Percentiles rank a stretch among this genome's conserved stretches.
phyloP scores from a whole-genome alignment of 192 early-diverging fungal genomes.

The Rhizophagus clarus region DNA sequence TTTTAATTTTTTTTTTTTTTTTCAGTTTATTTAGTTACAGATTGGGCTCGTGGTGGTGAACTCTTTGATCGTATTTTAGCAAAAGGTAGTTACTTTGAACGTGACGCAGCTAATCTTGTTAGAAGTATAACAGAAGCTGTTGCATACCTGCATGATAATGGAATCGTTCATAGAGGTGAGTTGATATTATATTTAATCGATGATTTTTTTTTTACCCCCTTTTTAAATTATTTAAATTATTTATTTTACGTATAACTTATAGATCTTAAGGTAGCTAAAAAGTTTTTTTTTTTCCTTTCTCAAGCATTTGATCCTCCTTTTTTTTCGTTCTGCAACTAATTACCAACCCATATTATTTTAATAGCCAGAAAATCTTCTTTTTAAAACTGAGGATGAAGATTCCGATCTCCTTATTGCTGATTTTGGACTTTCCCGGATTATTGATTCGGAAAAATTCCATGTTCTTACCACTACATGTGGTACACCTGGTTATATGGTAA shows the following conservation, averaged over 20 bases:
- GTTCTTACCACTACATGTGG: constrained; percentile 72
- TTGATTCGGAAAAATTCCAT: constrained; percentile 60
- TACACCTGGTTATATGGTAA: constrained; percentile 81
- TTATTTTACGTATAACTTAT: background rate
- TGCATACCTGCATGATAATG: constrained; percentile 80
- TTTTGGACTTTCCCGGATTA: constrained; percentile 75
- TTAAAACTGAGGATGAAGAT: constrained; percentile 59
- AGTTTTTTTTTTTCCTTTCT: background rate
- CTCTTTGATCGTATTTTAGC: constrained; percentile 85
- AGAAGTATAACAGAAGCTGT: constrained; percentile 78
- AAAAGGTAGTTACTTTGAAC: constrained; percentile 72
- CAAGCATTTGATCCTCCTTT: background rate
- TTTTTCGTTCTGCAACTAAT: background rate
- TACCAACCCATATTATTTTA: constrained; percentile 19
- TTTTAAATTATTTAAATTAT: background rate
- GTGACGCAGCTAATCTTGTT: constrained; percentile 80
- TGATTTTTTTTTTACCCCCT: background rate
- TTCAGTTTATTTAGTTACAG: constrained; percentile 75
- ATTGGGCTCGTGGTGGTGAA: constrained; percentile 86
- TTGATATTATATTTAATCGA: background rate
- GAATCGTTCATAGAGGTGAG: constrained; percentile 82
- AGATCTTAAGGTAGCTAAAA: constrained; percentile 41
- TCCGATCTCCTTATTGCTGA: constrained; percentile 76
- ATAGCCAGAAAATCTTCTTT: constrained; percentile 83
- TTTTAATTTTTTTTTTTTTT: background rate